A percentile compares a stretch with the other conserved stretches of the same genome.
These are phyloP conservation scores for Plasmodium adleri DNA, from an alignment of 169 alveolate species.

Conservation along the genomic window DNA sequence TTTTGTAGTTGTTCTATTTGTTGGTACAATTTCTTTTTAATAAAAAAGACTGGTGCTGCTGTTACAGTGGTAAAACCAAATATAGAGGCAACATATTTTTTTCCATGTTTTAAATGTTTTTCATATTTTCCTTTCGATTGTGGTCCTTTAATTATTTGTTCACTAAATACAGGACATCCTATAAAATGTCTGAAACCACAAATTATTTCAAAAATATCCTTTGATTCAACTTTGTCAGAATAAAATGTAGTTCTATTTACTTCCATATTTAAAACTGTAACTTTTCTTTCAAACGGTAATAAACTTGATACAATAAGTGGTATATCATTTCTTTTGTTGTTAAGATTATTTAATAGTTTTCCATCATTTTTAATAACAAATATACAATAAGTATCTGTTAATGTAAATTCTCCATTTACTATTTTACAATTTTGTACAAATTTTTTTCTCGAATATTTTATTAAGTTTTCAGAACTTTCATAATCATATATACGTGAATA, in stretches of 20 bases:
- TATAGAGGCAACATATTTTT: conserved; percentile 84
- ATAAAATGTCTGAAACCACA: conserved; percentile 94
- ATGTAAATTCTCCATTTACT: conserved; percentile 29
- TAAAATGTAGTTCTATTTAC: conserved; percentile 83
- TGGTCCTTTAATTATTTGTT: conserved; percentile 74
- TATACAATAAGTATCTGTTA: conserved; percentile 73
- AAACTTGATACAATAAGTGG: conserved; percentile 91
- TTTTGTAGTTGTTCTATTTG: conserved; percentile 3
- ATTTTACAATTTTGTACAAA: conserved; percentile 62
- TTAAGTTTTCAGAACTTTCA: conserved; percentile 86
- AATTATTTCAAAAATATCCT: conserved; percentile 87
- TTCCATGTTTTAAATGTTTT: conserved; percentile 69
- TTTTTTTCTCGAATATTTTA: conserved; percentile 78
- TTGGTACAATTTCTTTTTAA: conserved; percentile 18
- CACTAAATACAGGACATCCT: conserved; percentile 87
- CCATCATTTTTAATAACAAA: conserved; percentile 74
- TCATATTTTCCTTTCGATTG: conserved; percentile 85
- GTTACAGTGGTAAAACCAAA: conserved; percentile 88
- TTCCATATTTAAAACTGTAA: conserved; percentile 93
- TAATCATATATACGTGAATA: conserved; percentile 92
- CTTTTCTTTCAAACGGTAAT: conserved; percentile 94
- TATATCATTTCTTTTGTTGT: conserved; percentile 26
- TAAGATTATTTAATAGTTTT: conserved; percentile 37
- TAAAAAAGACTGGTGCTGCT: conserved; percentile 77
- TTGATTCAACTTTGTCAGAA: conserved; percentile 84